Conservation (phyloP, 768 basidiomycete genomes). For the Suillus luteus region DNA sequence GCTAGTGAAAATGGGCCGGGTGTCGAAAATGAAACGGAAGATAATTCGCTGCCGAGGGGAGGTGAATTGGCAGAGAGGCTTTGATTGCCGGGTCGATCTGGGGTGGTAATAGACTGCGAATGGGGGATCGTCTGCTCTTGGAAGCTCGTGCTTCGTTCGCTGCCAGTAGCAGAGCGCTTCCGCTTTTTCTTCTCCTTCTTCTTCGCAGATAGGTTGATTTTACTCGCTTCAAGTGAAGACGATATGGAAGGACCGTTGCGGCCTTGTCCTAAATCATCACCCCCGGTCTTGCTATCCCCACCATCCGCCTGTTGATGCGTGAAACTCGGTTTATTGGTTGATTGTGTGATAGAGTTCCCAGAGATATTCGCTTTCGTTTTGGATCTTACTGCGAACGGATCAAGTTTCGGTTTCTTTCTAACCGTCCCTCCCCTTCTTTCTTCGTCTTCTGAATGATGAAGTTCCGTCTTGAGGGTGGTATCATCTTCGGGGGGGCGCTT, state of each 20-base stretch:
- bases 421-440: slow-evolving; percentile 57
- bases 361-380: slow-evolving; percentile 47
- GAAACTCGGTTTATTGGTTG: slow-evolving; percentile 1
- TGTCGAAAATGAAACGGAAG: slow-evolving; percentile 5
- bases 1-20: slow-evolving; percentile 3
- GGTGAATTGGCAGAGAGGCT: background rate
- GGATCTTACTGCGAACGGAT: slow-evolving; percentile 53
- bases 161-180: background rate
- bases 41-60: background rate
- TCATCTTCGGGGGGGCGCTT: slow-evolving; percentile 49
- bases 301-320: background rate
- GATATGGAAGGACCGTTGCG: background rate
- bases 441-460: slow-evolving; percentile 45
- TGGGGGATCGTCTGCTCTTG: background rate
- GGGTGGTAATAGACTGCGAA: background rate
- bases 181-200: background rate
- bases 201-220: background rate
- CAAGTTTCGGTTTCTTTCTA: slow-evolving; percentile 59
- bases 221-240: background rate
- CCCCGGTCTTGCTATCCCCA: background rate
- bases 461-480: slow-evolving; percentile 22
- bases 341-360: background rate
- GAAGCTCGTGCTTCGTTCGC: background rate
- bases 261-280: background rate
- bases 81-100: slow-evolving; percentile 3